Base-by-base conservation (phyloP, 192 early-diverging fungal species). In the Allomyces javanicus region DNA sequence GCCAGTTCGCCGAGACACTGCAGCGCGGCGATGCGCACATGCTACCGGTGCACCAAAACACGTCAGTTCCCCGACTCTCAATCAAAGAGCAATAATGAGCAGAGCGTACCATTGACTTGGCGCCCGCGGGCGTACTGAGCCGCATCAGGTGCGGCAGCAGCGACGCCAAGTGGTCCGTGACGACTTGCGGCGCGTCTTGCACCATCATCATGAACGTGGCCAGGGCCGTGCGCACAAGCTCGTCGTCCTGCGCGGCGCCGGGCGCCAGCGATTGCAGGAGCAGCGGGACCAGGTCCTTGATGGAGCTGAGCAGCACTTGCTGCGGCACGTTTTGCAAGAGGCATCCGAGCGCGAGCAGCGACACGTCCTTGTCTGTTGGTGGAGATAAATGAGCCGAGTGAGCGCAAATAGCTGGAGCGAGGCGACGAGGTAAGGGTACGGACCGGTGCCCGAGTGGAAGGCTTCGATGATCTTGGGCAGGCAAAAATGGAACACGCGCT, bases 281-380 rank as follows among this genome's bases (percentile, higher is more conserved):
- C 61, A 94, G 74, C 25, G 92, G 89, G 44, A 93, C 73, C 2
- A 94, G 72, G 4, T 79, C 72, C 43, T 86, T 80, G 9, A 97
- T 74, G 22, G 91, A 87, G 24, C 79, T 85, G 68, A 93, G 74
- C 25, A 93, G 70, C 21, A 94, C 83, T 66, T 85, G 85, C 73
- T 90, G 90, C 44, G 91, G 86, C 62, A 91, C 84, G 71, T 91
- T 84, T 43, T 80, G 73, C 26, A 97, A 77, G 50, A 92, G 71
- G 69, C 91, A 81, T 1, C 91, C 92, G 66, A 97, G 77, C 25
- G 86, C 89, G 23, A 92, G 73, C 25, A 97, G 74, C 3, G 21
- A 58, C 50, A n/a, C 12, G 50, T 58, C 50, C 50, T n/a, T 58
- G 50, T n/a, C 21, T 58, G 50, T n/a, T 58, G 50, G 12, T 21